phyloP scores from a whole-genome alignment of 192 early-diverging fungal genomes.

The Funneliformis mosseae region DNA sequence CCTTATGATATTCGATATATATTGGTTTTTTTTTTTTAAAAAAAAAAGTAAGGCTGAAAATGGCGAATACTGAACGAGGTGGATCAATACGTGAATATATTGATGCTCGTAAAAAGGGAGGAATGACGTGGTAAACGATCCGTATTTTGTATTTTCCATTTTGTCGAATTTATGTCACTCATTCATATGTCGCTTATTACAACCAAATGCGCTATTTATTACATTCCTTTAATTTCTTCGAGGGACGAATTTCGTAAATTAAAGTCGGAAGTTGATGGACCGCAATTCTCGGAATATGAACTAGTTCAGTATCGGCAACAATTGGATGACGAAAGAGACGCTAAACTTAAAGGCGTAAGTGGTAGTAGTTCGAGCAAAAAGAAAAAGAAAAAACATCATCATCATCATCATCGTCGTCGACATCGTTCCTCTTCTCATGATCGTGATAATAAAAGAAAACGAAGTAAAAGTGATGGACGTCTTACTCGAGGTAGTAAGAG shows the following conservation, averaged over 20 bases:
- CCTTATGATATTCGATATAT: no score
- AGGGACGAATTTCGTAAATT: slow-evolving; percentile 30
- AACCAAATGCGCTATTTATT: background rate
- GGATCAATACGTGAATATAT: slow-evolving; percentile 22
- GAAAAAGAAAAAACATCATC: slow-evolving; percentile 4
- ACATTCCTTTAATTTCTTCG: background rate
- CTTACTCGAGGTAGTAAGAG: background rate
- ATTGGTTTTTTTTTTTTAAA: background rate
- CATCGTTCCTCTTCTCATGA: background rate
- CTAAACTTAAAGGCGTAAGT: background rate
- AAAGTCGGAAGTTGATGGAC: slow-evolving; percentile 8
- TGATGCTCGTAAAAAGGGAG: slow-evolving; percentile 22
- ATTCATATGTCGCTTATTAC: background rate
- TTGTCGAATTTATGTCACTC: background rate
- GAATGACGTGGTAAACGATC: slow-evolving; percentile 20
- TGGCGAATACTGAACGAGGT: slow-evolving; percentile 15
- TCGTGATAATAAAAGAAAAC: slow-evolving; percentile 7
- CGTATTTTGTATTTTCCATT: background rate
- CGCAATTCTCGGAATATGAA: slow-evolving; percentile 9
- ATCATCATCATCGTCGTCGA: background rate
- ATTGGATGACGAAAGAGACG: slow-evolving; percentile 26
- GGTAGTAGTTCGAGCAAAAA: background rate
- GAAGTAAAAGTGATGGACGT: slow-evolving; percentile 1
- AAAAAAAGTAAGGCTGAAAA: background rate
- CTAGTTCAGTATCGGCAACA: slow-evolving; percentile 9